A percentile compares a stretch with the other conserved stretches of the same genome.
Evolutionary conservation across 2,329 filamentous ascomycete species (phyloP).

Genomic region (Arthrobotrys sinensis): DNA sequence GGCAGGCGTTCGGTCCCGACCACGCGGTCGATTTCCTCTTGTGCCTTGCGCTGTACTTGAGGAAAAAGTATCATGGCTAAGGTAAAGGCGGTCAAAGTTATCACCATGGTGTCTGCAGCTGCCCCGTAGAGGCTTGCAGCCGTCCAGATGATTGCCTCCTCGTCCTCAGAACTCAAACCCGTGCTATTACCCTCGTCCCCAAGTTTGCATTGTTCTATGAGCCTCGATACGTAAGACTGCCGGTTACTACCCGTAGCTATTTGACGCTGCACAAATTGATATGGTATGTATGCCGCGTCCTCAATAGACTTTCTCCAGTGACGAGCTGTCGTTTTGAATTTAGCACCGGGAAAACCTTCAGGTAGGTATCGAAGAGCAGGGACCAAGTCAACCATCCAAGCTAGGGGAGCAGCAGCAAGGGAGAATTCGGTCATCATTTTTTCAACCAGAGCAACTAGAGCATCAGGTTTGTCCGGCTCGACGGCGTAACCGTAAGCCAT

Average conservation of each 20-base stretch:
- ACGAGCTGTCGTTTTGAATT: slow-evolving; percentile 52
- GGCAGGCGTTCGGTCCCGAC: slow-evolving; percentile 71
- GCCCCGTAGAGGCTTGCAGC: slow-evolving; percentile 68
- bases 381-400: slow-evolving; percentile 53
- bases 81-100: slow-evolving; percentile 69
- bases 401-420: slow-evolving; percentile 44
- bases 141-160: slow-evolving; percentile 58
- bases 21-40: slow-evolving; percentile 71
- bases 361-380: slow-evolving; percentile 47
- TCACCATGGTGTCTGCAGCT: slow-evolving; percentile 69
- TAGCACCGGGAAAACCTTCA: slow-evolving; percentile 51
- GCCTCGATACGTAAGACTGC: slow-evolving; percentile 53
- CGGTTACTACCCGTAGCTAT: slow-evolving; percentile 20
- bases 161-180: slow-evolving; percentile 25
- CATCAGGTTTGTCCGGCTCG: slow-evolving; percentile 45
- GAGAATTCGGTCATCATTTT: slow-evolving; percentile 60
- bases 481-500: slow-evolving; percentile 56
- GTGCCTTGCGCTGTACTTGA: slow-evolving; percentile 69
- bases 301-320: slow-evolving; percentile 48
- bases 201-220: slow-evolving; percentile 33
- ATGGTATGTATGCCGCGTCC: slow-evolving; percentile 39
- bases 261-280: slow-evolving; percentile 46
- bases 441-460: slow-evolving; percentile 42
- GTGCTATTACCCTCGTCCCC: not conserved
- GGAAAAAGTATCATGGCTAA: slow-evolving; percentile 72